Evolutionary conservation across 1,284 basidiomycete species (phyloP).

Genomic region (Leucoagaricus sp.): DNA sequence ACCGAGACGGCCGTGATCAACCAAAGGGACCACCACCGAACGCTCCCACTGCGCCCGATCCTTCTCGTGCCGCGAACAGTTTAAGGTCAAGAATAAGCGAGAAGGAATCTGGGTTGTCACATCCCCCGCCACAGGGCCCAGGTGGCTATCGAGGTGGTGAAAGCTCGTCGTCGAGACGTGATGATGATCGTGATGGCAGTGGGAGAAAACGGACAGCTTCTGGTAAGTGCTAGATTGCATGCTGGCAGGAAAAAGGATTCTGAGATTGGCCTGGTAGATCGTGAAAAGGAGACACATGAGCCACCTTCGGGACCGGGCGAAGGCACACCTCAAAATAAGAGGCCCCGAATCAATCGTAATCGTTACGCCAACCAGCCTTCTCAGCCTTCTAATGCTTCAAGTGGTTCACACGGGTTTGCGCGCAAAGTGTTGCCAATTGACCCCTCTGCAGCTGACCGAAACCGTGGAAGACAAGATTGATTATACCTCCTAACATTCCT

Average conservation of each 20-base stretch:
- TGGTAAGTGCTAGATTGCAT: constrained; percentile 45
- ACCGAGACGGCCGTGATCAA: constrained; percentile 34
- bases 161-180: constrained; percentile 24
- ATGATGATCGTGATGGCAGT: constrained; percentile 64
- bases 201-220: constrained; percentile 63
- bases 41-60: constrained; percentile 15
- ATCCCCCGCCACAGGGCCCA: constrained; percentile 38
- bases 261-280: constrained; percentile 36
- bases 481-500: constrained; percentile 16
- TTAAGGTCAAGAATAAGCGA: constrained; percentile 69
- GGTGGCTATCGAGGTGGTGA: constrained; percentile 42
- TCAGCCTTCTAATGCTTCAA: constrained; percentile 10
- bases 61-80: constrained; percentile 24
- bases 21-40: constrained; percentile 25
- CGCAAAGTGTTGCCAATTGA: constrained; percentile 63
- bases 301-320: constrained; percentile 26
- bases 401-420: constrained; percentile 44
- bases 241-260: background rate
- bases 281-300: constrained; percentile 47
- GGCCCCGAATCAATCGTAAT: constrained; percentile 43
- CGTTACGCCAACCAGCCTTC: constrained; percentile 29
- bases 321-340: constrained; percentile 40
- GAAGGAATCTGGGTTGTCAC: constrained; percentile 45
- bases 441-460: constrained; percentile 56
- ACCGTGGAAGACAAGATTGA: constrained; percentile 53